Base-by-base conservation (phyloP, 2,329 filamentous ascomycete genomes). In the Beauveria medogensis region DNA sequence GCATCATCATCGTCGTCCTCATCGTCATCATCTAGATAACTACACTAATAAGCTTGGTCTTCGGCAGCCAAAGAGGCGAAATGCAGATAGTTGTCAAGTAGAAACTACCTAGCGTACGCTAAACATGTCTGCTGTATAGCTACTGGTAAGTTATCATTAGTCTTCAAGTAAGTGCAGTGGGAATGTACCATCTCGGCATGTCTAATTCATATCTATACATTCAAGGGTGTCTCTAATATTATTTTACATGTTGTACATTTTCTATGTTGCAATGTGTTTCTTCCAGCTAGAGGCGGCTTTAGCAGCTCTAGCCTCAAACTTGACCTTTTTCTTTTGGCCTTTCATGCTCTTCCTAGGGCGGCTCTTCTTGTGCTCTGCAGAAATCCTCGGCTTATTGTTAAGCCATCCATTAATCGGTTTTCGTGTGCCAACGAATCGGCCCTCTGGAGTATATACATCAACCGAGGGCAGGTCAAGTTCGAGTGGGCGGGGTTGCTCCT, bases 401-500 rank as follows among this genome's bases (percentile, higher is more conserved):
- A 87, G 62, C 82, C 86, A 92, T 7, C 85, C 90, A 67, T 88
- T 86, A 78, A 95, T 86, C 1, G 90, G 88, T 65, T 71, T 72
- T 41, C 91, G 79, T 10, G 77, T 75, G 1, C 81, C 87, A 34
- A 97, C 78, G 67, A 89, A 94, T 67, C 85, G 86, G n/a, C 94
- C 94, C 62, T 91, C 82, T 0, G 94, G 94, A 30, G 83, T 89
- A 69, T 89, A 97, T 0, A 97, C 85, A 66, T 97, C 92, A 7
- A 99, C 82, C 2, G 48, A 22, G 4, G 60, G 44, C 41, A 54
- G 37, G 54, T 63, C 59, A 63, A 56, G 61, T 58, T 62, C 54
- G 63, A 56, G 61, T 57, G 61, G 52, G 64, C 57, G 10, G 51
- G 50, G 16, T 37, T 55, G 30, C 64, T 61, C 2, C 59, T 52